Conservation (phyloP, 2,329 filamentous ascomycete genomes). For the Monosporascus sp. region DNA sequence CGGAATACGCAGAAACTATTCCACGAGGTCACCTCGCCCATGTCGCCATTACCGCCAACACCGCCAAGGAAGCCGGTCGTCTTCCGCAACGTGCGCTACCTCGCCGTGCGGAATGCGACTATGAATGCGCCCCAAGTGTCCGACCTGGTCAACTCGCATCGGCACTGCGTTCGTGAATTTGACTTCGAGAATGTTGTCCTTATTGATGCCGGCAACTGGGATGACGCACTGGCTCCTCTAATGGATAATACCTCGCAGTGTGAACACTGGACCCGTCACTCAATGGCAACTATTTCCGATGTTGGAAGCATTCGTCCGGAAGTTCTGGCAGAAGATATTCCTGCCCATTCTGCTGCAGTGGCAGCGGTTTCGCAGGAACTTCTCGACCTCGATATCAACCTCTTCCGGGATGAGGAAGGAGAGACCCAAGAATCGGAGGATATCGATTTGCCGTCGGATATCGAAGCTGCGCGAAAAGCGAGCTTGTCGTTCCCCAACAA, state of each 20-base stretch:
- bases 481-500: slow-evolving; percentile 27
- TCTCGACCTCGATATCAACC: slow-evolving; percentile 31
- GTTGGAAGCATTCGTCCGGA: slow-evolving; percentile 18
- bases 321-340: slow-evolving; percentile 29
- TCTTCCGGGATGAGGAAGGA: slow-evolving; percentile 31
- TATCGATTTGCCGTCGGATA: slow-evolving; percentile 25
- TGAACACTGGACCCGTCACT: slow-evolving; percentile 39
- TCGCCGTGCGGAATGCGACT: slow-evolving; percentile 67
- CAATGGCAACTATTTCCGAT: slow-evolving; percentile 29
- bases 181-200: slow-evolving; percentile 74
- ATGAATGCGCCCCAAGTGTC: slow-evolving; percentile 69
- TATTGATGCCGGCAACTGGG: slow-evolving; percentile 66
- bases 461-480: slow-evolving; percentile 28
- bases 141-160: slow-evolving; percentile 62
- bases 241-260: slow-evolving; percentile 41
- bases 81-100: slow-evolving; percentile 62
- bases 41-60: slow-evolving; percentile 54
- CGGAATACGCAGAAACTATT: slow-evolving; percentile 53
- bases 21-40: slow-evolving; percentile 58
- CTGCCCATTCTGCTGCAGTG: slow-evolving; percentile 48
- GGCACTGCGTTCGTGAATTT: slow-evolving; percentile 65
- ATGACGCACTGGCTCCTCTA: slow-evolving; percentile 73
- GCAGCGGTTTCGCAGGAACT: slow-evolving; percentile 48
- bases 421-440: slow-evolving; percentile 20
- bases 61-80: slow-evolving; percentile 51